Percentiles rank a stretch among this genome's conserved stretches.
phyloP scores from a whole-genome alignment of 176 grass and related monocot genomes.

The Typha latifolia region DNA sequence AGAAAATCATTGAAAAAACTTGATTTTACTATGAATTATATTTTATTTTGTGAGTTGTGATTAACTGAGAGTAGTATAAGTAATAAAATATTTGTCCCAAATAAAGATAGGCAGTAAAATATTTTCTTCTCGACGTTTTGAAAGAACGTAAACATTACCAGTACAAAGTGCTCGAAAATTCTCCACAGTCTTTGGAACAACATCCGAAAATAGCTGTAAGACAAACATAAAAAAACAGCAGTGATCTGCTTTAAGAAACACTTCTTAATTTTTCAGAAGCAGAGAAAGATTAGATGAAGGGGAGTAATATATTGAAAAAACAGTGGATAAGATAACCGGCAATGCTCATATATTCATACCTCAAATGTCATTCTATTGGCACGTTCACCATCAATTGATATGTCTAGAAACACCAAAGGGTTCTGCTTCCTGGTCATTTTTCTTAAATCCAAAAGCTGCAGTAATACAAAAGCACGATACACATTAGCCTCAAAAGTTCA shows the following conservation, averaged over 20 bases:
- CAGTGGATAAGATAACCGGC: neutral
- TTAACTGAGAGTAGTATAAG: neutral
- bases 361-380: slow-evolving; percentile 44
- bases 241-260: too few species aligned
- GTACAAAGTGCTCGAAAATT: slow-evolving; percentile 80
- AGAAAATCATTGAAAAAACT: too few species aligned
- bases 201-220: slow-evolving; percentile 54
- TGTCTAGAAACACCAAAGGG: slow-evolving; percentile 53
- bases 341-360: slow-evolving; percentile 15
- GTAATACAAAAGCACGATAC: slow-evolving; percentile 2
- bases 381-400: slow-evolving; percentile 27
- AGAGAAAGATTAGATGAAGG: neutral
- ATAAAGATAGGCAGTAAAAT: neutral
- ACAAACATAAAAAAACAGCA: neutral
- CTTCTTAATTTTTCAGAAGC: too few species aligned
- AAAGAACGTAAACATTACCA: slow-evolving; percentile 28
- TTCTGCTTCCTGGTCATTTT: slow-evolving; percentile 47
- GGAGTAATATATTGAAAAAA: slow-evolving; percentile 3
- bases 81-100: neutral
- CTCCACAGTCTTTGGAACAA: slow-evolving; percentile 52
- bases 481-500: too few species aligned
- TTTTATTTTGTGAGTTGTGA: neutral
- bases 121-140: neutral
- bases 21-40: too few species aligned
- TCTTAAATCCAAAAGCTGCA: slow-evolving; percentile 19